These are phyloP conservation scores for Colletotrichum echinochloae DNA, from an alignment of 2,329 filamentous ascomycete genomes.

Conservation along the genomic window DNA sequence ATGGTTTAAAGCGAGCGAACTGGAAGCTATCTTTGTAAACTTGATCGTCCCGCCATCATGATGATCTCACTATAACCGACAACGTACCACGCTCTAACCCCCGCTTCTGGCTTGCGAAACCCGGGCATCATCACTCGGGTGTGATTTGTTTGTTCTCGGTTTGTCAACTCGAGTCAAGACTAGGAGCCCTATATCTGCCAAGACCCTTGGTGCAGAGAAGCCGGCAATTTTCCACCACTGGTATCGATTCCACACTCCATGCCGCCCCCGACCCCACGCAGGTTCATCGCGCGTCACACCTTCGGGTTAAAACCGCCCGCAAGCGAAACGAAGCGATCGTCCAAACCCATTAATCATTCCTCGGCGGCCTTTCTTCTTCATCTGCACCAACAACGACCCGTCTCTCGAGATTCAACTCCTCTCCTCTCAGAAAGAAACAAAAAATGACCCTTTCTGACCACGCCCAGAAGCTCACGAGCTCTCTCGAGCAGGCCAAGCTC, in stretches of 20 bases:
- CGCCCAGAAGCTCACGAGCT: constrained; percentile 44
- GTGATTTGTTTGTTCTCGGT: neutral
- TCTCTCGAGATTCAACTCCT: neutral
- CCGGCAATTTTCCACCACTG: constrained; percentile 38
- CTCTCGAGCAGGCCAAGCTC: constrained; percentile 54
- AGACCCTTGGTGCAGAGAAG: constrained; percentile 25
- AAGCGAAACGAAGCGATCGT: neutral
- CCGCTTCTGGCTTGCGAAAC: too few relatives aligned
- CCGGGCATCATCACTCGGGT: neutral
- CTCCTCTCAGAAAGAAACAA: too few relatives aligned
- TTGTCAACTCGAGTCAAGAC: neutral
- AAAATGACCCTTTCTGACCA: constrained; percentile 41
- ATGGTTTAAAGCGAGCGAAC: neutral
- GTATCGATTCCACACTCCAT: neutral
- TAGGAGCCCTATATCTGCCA: constrained; percentile 24
- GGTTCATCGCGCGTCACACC: constrained; percentile 31
- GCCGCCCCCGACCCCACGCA: constrained; percentile 31
- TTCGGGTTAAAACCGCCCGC: constrained; percentile 33
- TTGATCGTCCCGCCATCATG: neutral
- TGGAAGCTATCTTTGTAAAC: neutral
- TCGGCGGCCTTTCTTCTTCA: neutral
- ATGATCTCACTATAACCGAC: neutral
- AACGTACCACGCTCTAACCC: neutral
- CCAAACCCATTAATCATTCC: neutral
- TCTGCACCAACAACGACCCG: neutral